phyloP scores from a whole-genome alignment of 1,284 basidiomycete genomes.

The Pseudozyma sp. region DNA sequence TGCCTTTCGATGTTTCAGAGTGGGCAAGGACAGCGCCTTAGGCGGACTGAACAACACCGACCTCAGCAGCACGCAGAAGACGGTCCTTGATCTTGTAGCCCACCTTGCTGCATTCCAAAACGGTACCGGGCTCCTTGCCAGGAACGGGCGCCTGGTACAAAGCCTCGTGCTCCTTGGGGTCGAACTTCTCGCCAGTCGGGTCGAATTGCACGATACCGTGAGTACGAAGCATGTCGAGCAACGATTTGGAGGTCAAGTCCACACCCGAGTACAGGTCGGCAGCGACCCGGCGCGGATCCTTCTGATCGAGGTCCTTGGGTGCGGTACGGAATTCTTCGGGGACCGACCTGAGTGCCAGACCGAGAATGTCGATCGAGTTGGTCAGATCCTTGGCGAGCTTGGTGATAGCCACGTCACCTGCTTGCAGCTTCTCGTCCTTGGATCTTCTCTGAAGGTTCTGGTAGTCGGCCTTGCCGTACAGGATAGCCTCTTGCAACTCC shows the following conservation, averaged over 20 bases:
- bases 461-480: slow-evolving; percentile 80
- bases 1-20: not conserved
- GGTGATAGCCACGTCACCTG: slow-evolving; percentile 91
- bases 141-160: slow-evolving; percentile 91
- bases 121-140: slow-evolving; percentile 86
- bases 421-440: slow-evolving; percentile 88
- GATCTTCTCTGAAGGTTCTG: slow-evolving; percentile 92
- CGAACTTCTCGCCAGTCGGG: slow-evolving; percentile 90
- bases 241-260: slow-evolving; percentile 87
- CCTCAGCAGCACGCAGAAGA: slow-evolving; percentile 92
- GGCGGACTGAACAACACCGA: slow-evolving; percentile 80
- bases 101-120: slow-evolving; percentile 89
- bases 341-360: slow-evolving; percentile 84
- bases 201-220: slow-evolving; percentile 92
- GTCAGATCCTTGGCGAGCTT: slow-evolving; percentile 90
- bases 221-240: slow-evolving; percentile 89
- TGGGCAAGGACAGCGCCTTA: not conserved
- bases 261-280: slow-evolving; percentile 78
- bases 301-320: slow-evolving; percentile 67
- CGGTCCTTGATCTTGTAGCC: slow-evolving; percentile 75
- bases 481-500: slow-evolving; percentile 63
- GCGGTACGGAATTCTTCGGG: slow-evolving; percentile 71
- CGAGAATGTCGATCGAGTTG: slow-evolving; percentile 90
- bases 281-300: slow-evolving; percentile 58
- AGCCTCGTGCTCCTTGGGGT: slow-evolving; percentile 95